A percentile compares a stretch with the other conserved stretches of the same genome.
These are phyloP conservation scores for Leccinum disarticulatum DNA, from an alignment of 768 basidiomycete genomes.

Conservation along the genomic window DNA sequence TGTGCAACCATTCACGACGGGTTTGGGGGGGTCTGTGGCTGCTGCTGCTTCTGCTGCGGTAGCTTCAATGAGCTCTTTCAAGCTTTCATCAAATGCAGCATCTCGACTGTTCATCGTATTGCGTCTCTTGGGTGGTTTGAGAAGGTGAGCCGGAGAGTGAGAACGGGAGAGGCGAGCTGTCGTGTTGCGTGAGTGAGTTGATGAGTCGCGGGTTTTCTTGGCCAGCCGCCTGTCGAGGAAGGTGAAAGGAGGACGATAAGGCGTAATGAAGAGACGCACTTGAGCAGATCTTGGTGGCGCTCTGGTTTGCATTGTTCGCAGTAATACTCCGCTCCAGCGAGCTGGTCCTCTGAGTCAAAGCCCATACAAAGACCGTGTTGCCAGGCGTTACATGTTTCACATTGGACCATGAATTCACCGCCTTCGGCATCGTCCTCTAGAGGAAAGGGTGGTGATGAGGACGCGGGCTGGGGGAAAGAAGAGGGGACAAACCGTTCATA, in stretches of 20 bases:
- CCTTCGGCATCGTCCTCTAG: conserved; percentile 76
- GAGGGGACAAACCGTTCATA: conserved; percentile 58
- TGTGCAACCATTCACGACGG: conserved; percentile 36
- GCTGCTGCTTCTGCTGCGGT: conserved; percentile 71
- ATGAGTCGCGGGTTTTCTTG: conserved; percentile 63
- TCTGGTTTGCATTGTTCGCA: conserved; percentile 94
- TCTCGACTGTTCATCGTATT: conserved; percentile 99
- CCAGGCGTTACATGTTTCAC: conserved; percentile 97
- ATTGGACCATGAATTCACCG: conserved; percentile 97
- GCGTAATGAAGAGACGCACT: conserved; percentile 48
- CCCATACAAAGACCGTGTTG: conserved; percentile 98
- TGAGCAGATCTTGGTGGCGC: conserved; percentile 76
- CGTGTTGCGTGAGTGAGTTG: conserved; percentile 60
- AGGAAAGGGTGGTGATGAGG: conserved; percentile 32
- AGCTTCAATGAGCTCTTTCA: conserved; percentile 73
- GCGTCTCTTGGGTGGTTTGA: conserved; percentile 78
- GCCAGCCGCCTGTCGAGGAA: conserved; percentile 52
- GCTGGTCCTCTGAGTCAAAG: conserved; percentile 72
- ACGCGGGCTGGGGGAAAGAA: conserved; percentile 7
- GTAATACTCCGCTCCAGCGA: conserved; percentile 83
- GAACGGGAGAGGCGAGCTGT: conserved; percentile 69
- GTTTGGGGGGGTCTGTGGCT: conserved; percentile 40
- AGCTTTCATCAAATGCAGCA: conserved; percentile 87
- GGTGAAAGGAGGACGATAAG: conserved; percentile 19
- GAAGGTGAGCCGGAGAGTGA: conserved; percentile 61